Conservation (phyloP, 208 protist genomes). For the Leishmania martiniquensis region DNA sequence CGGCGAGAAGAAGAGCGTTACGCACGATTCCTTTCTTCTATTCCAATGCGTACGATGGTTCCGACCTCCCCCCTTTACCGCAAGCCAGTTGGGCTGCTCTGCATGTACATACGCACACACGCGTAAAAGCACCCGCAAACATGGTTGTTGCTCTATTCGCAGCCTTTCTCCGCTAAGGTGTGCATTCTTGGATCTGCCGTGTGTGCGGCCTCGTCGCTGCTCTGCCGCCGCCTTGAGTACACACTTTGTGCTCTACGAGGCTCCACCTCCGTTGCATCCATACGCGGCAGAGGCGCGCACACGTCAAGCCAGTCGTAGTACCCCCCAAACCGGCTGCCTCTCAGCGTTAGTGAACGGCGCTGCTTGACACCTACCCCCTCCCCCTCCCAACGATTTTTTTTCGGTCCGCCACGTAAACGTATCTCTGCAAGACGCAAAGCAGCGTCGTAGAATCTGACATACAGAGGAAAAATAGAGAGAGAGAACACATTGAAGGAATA, state of each 20-base stretch:
- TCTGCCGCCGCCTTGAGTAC: not conserved
- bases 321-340: not conserved
- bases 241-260: not conserved
- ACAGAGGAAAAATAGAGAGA: not conserved
- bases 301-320: not conserved
- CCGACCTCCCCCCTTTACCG: not conserved
- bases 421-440: not conserved
- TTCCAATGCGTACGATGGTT: not conserved
- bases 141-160: not conserved
- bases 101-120: constrained; percentile 4
- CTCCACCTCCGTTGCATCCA: not conserved
- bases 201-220: too few relatives aligned
- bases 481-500: not conserved
- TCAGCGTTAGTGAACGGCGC: not conserved
- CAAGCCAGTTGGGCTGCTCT: not conserved
- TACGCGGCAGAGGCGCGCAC: not conserved
- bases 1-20: not conserved
- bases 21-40: not conserved
- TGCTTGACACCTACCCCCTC: not conserved
- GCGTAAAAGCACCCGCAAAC: not conserved
- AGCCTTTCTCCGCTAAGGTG: not conserved
- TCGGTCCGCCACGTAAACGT: not conserved
- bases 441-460: not conserved
- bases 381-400: not conserved
- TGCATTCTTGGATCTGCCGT: not conserved